Base-by-base conservation (phyloP, 495 filamentous ascomycete genomes). In the Achaetomiella virescens region DNA sequence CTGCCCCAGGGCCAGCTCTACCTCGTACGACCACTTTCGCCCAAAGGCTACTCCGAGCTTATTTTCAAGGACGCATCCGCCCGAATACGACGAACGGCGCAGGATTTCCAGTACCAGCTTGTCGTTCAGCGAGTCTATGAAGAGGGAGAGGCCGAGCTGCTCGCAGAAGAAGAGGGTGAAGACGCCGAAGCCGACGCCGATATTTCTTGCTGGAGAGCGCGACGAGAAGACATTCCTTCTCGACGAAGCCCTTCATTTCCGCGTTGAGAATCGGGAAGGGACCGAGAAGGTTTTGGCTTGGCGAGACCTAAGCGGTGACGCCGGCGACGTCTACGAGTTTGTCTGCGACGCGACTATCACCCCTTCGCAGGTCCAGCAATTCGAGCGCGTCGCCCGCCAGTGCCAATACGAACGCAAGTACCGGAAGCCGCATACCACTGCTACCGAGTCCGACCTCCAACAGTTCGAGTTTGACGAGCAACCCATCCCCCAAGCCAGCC, bases 351-450 rank as follows among this genome's bases (percentile, higher is more conserved):
- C 73, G 9, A 81, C 81, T 24, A 82, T 87, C 27, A 77, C 83
- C 35, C 73, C 85, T 6, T 78, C 82, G 14, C 86, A 90, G 58
- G 87, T 91, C 10, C 75, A 84, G 20, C 81, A 84, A 8, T 97
- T 98, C 70, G 87, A 91, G 69, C 77, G 85, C 27, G 85, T 89
- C 37, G 90, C 95, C 15, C 78, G 85, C 35, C 85, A 96, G 78
- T 97, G 95, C 69, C 93, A 98, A 68, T 98, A 91, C 85, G 93
- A 98, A 77, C 81, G 95, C 59, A 97, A 95, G 63, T 92, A 88
- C 68, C 82, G 88, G 31, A 86, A 82, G 65, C 85, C 82, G 22
- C 80, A 88, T 55, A 83, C 89, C 46, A 84, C 81, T 40, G 95
- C 92, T 0, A 91, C 88, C 0, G 86, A 91, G 44, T 73, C 83